Conservation (phyloP, 495 filamentous ascomycete species). For the Emericellopsis terricola region DNA sequence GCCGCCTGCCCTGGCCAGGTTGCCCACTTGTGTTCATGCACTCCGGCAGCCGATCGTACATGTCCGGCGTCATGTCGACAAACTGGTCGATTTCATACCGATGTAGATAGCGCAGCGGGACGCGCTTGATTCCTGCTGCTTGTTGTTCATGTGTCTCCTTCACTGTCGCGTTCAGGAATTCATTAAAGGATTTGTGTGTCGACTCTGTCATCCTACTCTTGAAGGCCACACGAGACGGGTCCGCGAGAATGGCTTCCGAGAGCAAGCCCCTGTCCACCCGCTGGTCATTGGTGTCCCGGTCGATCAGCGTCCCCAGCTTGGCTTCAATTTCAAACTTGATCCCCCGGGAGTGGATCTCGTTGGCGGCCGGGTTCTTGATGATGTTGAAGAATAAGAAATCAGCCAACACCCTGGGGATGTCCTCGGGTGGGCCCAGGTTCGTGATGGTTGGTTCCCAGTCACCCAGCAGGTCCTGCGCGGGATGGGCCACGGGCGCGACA, state of each 20-base stretch:
- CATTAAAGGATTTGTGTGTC: slow-evolving; percentile 64
- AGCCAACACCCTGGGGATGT: slow-evolving; percentile 45
- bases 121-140: slow-evolving; percentile 21
- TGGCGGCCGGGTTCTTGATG: slow-evolving; percentile 35
- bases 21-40: no score
- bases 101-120: slow-evolving; percentile 63
- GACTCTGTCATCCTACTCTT: slow-evolving; percentile 67
- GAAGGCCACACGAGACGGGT: slow-evolving; percentile 36
- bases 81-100: slow-evolving; percentile 67
- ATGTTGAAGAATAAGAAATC: slow-evolving; percentile 62
- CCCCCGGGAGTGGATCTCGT: slow-evolving; percentile 32
- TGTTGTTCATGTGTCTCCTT: slow-evolving; percentile 28
- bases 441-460: slow-evolving; percentile 63
- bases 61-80: slow-evolving; percentile 47
- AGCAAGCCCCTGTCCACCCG: slow-evolving; percentile 44
- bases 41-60: slow-evolving; percentile 22
- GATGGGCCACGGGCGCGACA: background rate
- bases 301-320: slow-evolving; percentile 67
- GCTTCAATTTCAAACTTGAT: slow-evolving; percentile 83
- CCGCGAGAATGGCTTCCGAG: slow-evolving; percentile 47
- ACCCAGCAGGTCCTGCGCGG: slow-evolving; percentile 20
- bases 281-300: slow-evolving; percentile 47
- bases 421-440: slow-evolving; percentile 43
- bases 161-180: slow-evolving; percentile 60
- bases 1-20: no score